Percentiles rank a stretch among this genome's conserved stretches.
phyloP scores from a whole-genome alignment of 768 basidiomycete genomes.

The Nidularia pulvinata region DNA sequence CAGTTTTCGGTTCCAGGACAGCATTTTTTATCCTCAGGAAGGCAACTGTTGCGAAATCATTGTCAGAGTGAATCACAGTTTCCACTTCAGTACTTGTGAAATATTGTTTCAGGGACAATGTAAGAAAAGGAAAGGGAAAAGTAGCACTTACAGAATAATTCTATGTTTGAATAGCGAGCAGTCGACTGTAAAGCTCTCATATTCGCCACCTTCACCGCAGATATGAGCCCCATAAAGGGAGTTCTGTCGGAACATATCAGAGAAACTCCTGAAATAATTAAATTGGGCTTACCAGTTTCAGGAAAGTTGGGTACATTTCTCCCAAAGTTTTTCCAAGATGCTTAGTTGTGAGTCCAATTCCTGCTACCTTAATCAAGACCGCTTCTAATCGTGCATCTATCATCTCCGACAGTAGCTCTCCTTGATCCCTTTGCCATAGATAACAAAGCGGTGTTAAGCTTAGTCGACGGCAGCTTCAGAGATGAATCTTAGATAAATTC shows the following conservation, averaged over 20 bases:
- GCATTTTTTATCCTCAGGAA: constrained; percentile 82
- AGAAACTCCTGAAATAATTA: background rate
- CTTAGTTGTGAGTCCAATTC: constrained; percentile 77
- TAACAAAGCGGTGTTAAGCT: constrained; percentile 81
- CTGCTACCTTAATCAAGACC: constrained; percentile 93
- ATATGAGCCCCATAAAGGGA: constrained; percentile 85
- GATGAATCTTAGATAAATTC: background rate
- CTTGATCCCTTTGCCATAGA: constrained; percentile 93
- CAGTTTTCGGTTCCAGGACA: constrained; percentile 53
- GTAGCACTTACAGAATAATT: constrained; percentile 61
- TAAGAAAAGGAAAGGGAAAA: background rate
- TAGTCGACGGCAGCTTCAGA: constrained; percentile 73
- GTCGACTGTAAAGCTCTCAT: constrained; percentile 91
- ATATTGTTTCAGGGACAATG: background rate
- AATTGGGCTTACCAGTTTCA: constrained; percentile 57
- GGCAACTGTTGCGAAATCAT: constrained; percentile 88
- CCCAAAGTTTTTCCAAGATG: constrained; percentile 80
- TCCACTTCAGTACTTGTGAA: constrained; percentile 56
- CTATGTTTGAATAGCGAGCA: constrained; percentile 84
- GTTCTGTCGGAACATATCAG: constrained; percentile 46
- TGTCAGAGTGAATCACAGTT: constrained; percentile 77
- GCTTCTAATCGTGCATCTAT: constrained; percentile 76
- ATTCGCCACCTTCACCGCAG: constrained; percentile 98
- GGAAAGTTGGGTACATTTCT: constrained; percentile 73
- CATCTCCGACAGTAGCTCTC: constrained; percentile 87